A percentile compares a stretch with the other conserved stretches of the same genome.
Conservation (phyloP, 2,329 filamentous ascomycete genomes). For the Claviceps capensis region DNA sequence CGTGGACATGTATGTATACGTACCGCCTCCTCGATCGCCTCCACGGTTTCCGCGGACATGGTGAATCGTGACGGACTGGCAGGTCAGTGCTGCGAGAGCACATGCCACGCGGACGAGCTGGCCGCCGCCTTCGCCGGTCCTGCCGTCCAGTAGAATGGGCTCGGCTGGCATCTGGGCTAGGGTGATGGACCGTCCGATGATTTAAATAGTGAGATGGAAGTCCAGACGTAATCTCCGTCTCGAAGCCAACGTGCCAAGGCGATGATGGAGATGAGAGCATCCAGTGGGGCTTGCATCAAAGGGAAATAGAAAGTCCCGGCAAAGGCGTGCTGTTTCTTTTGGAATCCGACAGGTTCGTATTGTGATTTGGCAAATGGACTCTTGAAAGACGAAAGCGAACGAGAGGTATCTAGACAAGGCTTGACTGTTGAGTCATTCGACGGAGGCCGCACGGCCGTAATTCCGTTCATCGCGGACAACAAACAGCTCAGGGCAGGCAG, state of each 20-base stretch:
- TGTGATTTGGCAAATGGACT: too few species aligned
- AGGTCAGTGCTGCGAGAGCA: conserved; percentile 40
- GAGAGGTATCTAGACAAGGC: too few species aligned
- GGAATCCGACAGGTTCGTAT: too few species aligned
- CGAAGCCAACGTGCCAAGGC: neutral
- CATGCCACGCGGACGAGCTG: conserved; percentile 45
- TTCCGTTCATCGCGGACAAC: too few species aligned
- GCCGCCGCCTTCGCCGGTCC: conserved; percentile 47
- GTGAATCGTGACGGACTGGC: conserved; percentile 36
- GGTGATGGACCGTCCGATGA: neutral
- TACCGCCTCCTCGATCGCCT: conserved; percentile 15
- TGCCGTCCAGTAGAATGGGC: conserved; percentile 37
- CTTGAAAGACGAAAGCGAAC: too few species aligned
- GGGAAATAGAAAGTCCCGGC: too few species aligned
- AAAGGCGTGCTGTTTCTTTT: too few species aligned
- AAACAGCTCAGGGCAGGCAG: too few species aligned
- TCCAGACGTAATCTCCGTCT: neutral
- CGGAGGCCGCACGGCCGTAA: too few species aligned
- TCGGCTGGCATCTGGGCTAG: neutral
- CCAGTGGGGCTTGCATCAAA: too few species aligned
- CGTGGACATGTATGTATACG: conserved; percentile 1
- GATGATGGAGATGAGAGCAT: too few species aligned
- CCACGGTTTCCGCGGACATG: conserved; percentile 42
- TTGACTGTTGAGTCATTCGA: too few species aligned
- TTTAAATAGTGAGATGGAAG: neutral